These are phyloP conservation scores for Mycena crocata DNA, from an alignment of 768 basidiomycete genomes.

Conservation along the genomic window DNA sequence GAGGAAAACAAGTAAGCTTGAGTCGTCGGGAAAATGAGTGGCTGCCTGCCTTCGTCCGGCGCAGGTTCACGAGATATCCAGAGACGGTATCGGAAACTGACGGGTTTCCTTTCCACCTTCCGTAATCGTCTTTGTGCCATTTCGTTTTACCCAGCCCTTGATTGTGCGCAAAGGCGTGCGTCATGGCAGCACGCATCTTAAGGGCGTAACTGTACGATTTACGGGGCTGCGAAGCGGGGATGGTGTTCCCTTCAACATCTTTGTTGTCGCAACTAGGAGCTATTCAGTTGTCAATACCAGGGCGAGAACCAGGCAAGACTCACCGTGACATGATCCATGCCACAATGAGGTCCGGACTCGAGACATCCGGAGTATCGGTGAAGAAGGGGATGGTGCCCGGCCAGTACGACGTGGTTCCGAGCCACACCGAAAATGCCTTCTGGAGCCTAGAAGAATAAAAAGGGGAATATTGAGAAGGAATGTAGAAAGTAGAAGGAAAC, in stretches of 20 bases:
- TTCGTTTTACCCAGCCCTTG: not conserved
- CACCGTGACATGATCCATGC: constrained; percentile 7
- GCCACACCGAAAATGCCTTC: too few species aligned
- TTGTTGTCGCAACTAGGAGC: not conserved
- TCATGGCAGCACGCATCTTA: not conserved
- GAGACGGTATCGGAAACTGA: too few species aligned
- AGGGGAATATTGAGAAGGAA: too few species aligned
- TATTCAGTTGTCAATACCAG: not conserved
- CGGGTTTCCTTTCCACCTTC: constrained; percentile 1
- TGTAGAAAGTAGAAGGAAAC: too few species aligned
- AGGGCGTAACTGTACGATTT: not conserved
- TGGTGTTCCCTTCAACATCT: not conserved
- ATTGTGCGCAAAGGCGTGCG: not conserved
- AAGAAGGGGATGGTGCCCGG: not conserved
- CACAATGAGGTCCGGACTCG: not conserved
- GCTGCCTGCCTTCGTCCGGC: not conserved
- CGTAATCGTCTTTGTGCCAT: constrained; percentile 1
- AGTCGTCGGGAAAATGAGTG: not conserved
- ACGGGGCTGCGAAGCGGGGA: not conserved
- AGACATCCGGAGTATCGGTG: not conserved
- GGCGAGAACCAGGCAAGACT: not conserved
- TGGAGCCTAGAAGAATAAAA: too few species aligned
- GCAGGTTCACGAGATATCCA: constrained; percentile 4
- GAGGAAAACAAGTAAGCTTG: not conserved
- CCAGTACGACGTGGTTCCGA: not conserved